phyloP scores from a whole-genome alignment of 2,329 filamentous ascomycete species.

The Pseudocercospora cruenta region DNA sequence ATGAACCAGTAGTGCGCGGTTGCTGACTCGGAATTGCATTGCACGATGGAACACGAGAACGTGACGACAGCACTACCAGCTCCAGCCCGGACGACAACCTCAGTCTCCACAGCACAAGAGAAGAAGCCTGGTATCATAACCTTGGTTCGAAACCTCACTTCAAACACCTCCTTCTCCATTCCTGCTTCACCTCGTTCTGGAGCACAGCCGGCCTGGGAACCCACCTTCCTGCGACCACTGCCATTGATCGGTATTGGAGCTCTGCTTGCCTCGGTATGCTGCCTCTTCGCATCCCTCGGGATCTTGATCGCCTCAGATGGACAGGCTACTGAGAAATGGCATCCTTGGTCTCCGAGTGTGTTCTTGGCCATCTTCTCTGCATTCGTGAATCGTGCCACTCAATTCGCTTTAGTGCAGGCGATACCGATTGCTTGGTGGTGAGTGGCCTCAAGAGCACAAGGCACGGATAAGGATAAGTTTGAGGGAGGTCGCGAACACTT shows the following conservation, averaged over 20 bases:
- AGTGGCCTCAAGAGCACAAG: too few species aligned
- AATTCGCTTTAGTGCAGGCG: constrained; percentile 16
- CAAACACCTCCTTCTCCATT: not conserved
- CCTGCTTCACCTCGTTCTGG: not conserved
- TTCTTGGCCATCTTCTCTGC: constrained; percentile 23
- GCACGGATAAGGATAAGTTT: too few species aligned
- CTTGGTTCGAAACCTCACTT: not conserved
- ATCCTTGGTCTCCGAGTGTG: constrained; percentile 17
- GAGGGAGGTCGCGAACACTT: too few species aligned
- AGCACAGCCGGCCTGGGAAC: constrained; percentile 11
- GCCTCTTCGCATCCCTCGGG: constrained; percentile 20
- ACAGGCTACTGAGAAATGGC: constrained; percentile 15
- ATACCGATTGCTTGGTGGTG: constrained; percentile 18
- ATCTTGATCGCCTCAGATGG: constrained; percentile 21
- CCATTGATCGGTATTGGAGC: constrained; percentile 17
- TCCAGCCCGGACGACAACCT: not conserved
- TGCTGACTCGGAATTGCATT: too few species aligned
- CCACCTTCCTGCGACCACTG: constrained; percentile 6
- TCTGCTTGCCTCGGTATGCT: constrained; percentile 14
- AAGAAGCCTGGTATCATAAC: not conserved
- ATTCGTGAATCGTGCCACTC: constrained; percentile 11
- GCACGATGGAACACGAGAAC: not conserved
- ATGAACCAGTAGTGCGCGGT: too few species aligned
- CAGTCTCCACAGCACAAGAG: not conserved
- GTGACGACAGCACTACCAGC: not conserved